Evolutionary conservation across 768 basidiomycete genomes (phyloP).

Genomic region (Rhizopogon vinicolor): DNA sequence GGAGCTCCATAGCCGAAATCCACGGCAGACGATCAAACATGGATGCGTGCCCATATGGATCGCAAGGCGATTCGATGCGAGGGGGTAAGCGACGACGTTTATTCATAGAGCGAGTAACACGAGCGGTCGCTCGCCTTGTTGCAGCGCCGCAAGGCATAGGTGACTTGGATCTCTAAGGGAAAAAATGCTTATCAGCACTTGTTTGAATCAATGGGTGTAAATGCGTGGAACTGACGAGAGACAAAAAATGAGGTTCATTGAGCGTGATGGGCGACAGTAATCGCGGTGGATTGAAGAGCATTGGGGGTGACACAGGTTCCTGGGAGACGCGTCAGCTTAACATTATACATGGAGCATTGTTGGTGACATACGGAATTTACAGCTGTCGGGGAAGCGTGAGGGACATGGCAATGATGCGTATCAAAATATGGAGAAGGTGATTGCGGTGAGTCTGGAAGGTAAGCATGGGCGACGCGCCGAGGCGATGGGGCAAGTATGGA

Average conservation of each 20-base stretch:
- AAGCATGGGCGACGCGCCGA: constrained; percentile 23
- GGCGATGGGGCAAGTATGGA: constrained; percentile 40
- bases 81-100: constrained; percentile 38
- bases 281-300: constrained; percentile 24
- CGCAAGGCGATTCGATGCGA: constrained; percentile 37
- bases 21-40: constrained; percentile 65
- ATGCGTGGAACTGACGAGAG: constrained; percentile 13
- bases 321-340: constrained; percentile 9
- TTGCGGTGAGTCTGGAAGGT: constrained; percentile 1
- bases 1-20: constrained; percentile 53
- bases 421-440: not conserved
- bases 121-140: constrained; percentile 31
- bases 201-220: not conserved
- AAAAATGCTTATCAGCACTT: not conserved
- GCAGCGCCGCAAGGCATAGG: constrained; percentile 32
- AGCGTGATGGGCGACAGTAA: constrained; percentile 36
- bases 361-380: constrained; percentile 3
- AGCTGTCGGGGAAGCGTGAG: not conserved
- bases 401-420: not conserved
- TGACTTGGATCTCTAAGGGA: constrained; percentile 32
- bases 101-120: constrained; percentile 30
- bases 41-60: constrained; percentile 26
- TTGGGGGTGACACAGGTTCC: constrained; percentile 18
- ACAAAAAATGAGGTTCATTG: constrained; percentile 20
- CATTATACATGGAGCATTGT: not conserved